Evolutionary conservation across 23 red algal genomes (phyloP), one percentile per base, ranked within the genome.

Genomic region (Gracilaria gracilis): DNA sequence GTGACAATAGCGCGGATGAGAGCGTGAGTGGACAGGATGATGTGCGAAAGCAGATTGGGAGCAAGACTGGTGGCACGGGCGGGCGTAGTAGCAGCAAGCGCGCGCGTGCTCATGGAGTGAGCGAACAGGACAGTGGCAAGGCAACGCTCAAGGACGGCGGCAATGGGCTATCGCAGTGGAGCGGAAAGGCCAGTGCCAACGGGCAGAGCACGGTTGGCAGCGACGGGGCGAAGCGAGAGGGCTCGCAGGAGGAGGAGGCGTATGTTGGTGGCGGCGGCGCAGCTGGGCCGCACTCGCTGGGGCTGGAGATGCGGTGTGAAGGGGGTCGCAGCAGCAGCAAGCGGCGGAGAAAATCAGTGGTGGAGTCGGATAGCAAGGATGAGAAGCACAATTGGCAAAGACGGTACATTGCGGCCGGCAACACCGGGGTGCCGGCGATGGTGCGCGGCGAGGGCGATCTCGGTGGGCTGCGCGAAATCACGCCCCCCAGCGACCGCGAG

Each of bases 401-500:
- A 14, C 31, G 37, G 39, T 86, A 86, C 64, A 86, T 86, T 53
- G 61, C 61, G 83, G 83, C 83, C 37, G 83, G 83, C 37, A 86
- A 86, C 61, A 86, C 83, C 0, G 83, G 83, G 32, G 62, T 86
- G 58, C 83, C 83, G 48, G 62, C 67, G 40, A 54, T 74, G 59
- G 47, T 86, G 61, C 83, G 66, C 47, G 40, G 66, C 25, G 83
- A 74, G 66, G 59, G 62, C 19, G 83, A 86, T 11, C 59, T 86
- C 17, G 67, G 83, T 1, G 62, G 83, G 49, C 48, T 72, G 38
- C 67, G 83, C 19, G 75, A 89, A 0, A 89, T 89, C 50, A 89
- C 75, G 49, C 75, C 86, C 21, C 86, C 86, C 35, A 79, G 54
- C 51, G 86, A 89, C 36, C 50, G 86, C 9, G 86, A 89, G 86